These are phyloP conservation scores for Trichophyton verrucosum DNA, from an alignment of 2,329 filamentous ascomycete genomes.

Conservation along the genomic window DNA sequence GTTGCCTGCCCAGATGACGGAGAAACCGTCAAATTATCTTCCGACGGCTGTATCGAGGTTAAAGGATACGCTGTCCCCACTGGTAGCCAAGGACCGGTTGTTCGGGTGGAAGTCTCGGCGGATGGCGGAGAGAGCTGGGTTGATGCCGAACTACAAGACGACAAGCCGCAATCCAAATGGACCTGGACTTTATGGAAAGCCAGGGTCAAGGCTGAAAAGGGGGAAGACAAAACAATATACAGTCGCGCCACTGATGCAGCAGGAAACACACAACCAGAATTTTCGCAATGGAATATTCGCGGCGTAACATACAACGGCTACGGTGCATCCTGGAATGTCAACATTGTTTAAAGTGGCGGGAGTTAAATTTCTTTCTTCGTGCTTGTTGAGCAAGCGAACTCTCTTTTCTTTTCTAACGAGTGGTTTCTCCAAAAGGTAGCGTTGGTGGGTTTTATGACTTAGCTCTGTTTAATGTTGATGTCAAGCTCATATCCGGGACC, in stretches of 20 bases:
- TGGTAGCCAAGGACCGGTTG: constrained; percentile 41
- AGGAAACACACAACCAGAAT: constrained; percentile 40
- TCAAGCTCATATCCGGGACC: background rate
- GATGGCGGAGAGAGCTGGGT: constrained; percentile 41
- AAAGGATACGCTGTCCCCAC: constrained; percentile 46
- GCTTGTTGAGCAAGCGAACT: background rate
- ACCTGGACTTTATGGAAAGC: constrained; percentile 46
- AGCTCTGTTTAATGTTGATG: background rate
- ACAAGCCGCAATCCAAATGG: constrained; percentile 34
- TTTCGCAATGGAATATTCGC: constrained; percentile 45
- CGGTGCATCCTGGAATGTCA: constrained; percentile 41
- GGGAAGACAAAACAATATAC: constrained; percentile 34
- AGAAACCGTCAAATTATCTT: constrained; percentile 30
- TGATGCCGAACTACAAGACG: constrained; percentile 31
- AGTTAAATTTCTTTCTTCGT: background rate
- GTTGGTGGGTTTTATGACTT: background rate
- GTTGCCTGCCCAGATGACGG: constrained; percentile 38
- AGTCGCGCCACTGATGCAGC: constrained; percentile 44
- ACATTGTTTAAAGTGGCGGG: constrained; percentile 21
- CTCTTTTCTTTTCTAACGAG: background rate
- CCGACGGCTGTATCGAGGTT: constrained; percentile 36
- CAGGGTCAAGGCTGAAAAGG: constrained; percentile 27
- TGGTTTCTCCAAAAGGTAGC: background rate
- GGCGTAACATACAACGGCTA: constrained; percentile 51
- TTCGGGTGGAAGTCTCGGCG: constrained; percentile 41